phyloP scores from a whole-genome alignment of 2,329 filamentous ascomycete species.

The Clonostachys sp. region DNA sequence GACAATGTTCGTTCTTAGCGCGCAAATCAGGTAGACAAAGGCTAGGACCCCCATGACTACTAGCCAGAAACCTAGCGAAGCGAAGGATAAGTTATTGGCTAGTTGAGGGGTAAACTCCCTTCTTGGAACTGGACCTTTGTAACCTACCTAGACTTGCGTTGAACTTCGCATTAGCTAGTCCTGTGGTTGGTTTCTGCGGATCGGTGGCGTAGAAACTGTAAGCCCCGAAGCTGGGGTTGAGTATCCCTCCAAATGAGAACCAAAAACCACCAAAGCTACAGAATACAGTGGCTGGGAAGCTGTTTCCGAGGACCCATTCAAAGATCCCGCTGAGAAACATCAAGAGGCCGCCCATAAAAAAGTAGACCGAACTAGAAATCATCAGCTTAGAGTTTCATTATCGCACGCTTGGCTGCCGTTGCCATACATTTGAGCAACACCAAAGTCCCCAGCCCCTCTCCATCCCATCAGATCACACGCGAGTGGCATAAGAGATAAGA shows the following conservation, averaged over 20 bases:
- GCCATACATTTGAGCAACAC: slow-evolving; percentile 42
- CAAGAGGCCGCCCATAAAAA: slow-evolving; percentile 49
- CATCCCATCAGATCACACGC: slow-evolving; percentile 49
- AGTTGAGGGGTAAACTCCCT: no score
- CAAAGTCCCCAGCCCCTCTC: slow-evolving; percentile 43
- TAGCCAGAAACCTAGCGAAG: slow-evolving; percentile 52
- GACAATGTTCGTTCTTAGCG: slow-evolving; percentile 66
- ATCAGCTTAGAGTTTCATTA: not conserved
- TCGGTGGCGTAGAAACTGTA: slow-evolving; percentile 34
- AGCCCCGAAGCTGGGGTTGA: slow-evolving; percentile 48
- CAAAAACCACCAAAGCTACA: slow-evolving; percentile 50
- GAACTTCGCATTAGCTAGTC: slow-evolving; percentile 42
- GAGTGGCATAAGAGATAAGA: slow-evolving; percentile 42
- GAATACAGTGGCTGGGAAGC: slow-evolving; percentile 55
- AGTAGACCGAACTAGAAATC: slow-evolving; percentile 33
- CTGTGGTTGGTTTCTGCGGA: slow-evolving; percentile 25
- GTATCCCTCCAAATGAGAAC: slow-evolving; percentile 48
- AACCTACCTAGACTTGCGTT: slow-evolving; percentile 40
- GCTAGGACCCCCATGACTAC: slow-evolving; percentile 62
- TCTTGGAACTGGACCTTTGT: no score
- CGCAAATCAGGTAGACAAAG: slow-evolving; percentile 63
- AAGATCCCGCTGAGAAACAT: slow-evolving; percentile 46
- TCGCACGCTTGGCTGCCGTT: not conserved
- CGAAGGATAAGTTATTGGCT: no score
- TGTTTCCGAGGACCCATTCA: slow-evolving; percentile 55